Percentiles rank a stretch among this genome's conserved stretches.
phyloP scores from a whole-genome alignment of 1,139 yeast species.

The Barnettozyma hawaiiensis region DNA sequence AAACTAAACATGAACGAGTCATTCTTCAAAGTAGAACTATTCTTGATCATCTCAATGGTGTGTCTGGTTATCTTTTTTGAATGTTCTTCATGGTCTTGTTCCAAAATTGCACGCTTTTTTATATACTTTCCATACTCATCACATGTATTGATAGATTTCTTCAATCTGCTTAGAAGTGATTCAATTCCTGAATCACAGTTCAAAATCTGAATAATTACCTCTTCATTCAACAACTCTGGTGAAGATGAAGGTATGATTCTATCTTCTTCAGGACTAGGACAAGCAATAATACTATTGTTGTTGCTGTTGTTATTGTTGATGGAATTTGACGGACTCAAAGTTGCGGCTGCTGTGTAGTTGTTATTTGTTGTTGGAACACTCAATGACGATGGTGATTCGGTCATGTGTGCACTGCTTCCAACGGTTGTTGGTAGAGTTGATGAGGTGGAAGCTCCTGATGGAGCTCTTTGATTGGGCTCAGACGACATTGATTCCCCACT shows the following conservation, averaged over 20 bases:
- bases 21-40: constrained; percentile 44
- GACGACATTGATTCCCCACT: neutral
- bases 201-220: constrained; percentile 41
- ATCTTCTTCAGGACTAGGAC: neutral
- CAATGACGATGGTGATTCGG: constrained; percentile 2
- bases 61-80: constrained; percentile 59
- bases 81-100: constrained; percentile 73
- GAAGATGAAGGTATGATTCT: constrained; percentile 22
- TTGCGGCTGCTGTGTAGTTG: neutral
- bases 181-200: constrained; percentile 60
- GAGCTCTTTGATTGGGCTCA: neutral
- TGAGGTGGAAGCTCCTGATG: neutral
- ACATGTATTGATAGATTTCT: constrained; percentile 73
- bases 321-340: constrained; percentile 4
- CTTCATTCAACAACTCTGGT: constrained; percentile 35
- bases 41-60: constrained; percentile 49
- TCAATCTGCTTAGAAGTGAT: constrained; percentile 62
- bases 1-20: constrained; percentile 68
- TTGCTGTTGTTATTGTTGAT: constrained; percentile 6
- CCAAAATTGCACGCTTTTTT: constrained; percentile 72
- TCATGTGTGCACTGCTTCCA: constrained; percentile 2
- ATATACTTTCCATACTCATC: constrained; percentile 80
- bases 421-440: neutral
- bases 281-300: too few relatives aligned
- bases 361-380: neutral